Evolutionary conservation across 768 basidiomycete genomes (phyloP), one percentile per base, ranked within the genome.

Genomic region (Polyporus arcularius): DNA sequence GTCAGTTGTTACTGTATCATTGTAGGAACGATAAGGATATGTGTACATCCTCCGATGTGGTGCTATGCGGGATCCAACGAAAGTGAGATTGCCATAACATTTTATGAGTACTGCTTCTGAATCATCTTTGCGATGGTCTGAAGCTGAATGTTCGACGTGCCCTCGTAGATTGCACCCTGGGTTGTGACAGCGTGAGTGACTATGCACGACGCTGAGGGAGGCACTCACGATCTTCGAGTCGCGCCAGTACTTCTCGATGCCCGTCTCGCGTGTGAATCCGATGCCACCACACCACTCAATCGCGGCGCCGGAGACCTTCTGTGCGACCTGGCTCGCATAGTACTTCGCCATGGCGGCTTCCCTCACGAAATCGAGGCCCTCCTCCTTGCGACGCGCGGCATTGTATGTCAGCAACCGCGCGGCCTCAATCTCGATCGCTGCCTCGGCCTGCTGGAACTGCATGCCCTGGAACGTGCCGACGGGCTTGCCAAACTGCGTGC

Each of bases 331-430:
- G 61, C 93, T 94, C 26, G 89, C 83, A 82, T 87, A 93, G 70
- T 91, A 96, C 75, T 99, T 99, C 52, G 97, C 97, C 92, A 98
- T 97, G 2, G 97, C 97, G 11, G 97, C 96, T 75, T 98, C 92
- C 75, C 92, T 93, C 31, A 88, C 87, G 74, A 98, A 99, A 30
- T 76, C 69, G 70, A 80, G 79, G 9, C 94, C 94, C 72, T 95
- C 90, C 73, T 97, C 96, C 82, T 96, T 96, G 55, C 93, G 82
- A 32, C 96, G 81, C 42, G 97, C 96, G 21, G 96, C 96, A 68
- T 98, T 98, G 78, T 99, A 99, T 7, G 95, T 96, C 64, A 98
- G 74, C 49, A 99, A 78, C 18, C 94, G 86, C 31, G 94, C 96
- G 2, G 86, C 82, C 76, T 96, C 95, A 57, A 99, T 90, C 65